Evolutionary conservation across 768 basidiomycete species (phyloP), one percentile per base, ranked within the genome.

Genomic region (Pulveroboletus sp.): DNA sequence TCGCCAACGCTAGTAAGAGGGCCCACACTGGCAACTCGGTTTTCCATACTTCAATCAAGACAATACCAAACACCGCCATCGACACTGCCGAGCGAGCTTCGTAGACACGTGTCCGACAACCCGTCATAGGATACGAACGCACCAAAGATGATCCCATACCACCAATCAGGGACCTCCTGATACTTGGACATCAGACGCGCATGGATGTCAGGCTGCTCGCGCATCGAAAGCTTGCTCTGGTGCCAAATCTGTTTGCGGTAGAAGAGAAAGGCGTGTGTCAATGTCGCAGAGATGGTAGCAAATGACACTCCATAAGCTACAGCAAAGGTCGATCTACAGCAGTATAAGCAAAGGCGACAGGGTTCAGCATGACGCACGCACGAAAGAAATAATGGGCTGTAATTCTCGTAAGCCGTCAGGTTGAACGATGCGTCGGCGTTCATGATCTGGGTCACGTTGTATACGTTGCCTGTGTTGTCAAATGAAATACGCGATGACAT

Each of bases 261-360:
- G 69, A 79, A 89, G 33, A 91, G 72, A 64, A 75, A 72, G 67
- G 87, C 79, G 58, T 93, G 91, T 27, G 75, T 79, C 52, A 89
- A 62, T 2, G 85, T 86, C 0, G 89, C 78, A 0, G 89, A 86
- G 64, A 92, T 84, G 28, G 82, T 77, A 2, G 89, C 89, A 56
- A 93, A 92, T n/a, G 85, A 86, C 8, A 92, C 72, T 21, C 84
- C 89, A 59, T 92, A 93, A 8, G 82, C 75, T 32, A 92, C 68
- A 11, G 90, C 83, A 60, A 91, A 92, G 0, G 86, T 85, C 26
- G 80, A 71, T 27, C 66, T 66, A 41, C 21, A 17, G 0, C 5
- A 1, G 8, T 0, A 15, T 63, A n/a, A 59, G 33, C 17, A 40
- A 27, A 18, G 54, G 43, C 8, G 9, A 27, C 12, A 6, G 3